Evolutionary conservation across 495 filamentous ascomycete species (phyloP).

Genomic region (Penicillium nucicola): DNA sequence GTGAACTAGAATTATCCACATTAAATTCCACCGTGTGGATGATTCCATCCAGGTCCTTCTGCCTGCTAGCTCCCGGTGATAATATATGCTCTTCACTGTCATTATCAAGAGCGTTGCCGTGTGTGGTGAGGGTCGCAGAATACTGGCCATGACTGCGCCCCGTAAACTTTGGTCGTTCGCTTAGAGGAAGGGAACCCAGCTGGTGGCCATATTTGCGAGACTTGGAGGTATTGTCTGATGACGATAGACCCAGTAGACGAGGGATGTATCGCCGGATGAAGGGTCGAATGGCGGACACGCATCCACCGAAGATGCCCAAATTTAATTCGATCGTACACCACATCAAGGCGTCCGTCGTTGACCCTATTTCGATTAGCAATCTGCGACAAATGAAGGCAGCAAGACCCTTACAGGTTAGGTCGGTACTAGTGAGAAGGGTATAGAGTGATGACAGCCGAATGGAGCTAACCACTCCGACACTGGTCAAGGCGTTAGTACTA

Average conservation of each 20-base stretch:
- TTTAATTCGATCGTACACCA: conserved; percentile 36
- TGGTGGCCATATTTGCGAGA: conserved; percentile 25
- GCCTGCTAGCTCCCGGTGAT: not conserved
- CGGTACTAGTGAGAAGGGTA: conserved; percentile 16
- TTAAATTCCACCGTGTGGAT: conserved; percentile 33
- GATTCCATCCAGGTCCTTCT: conserved; percentile 20
- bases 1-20: conserved; percentile 19
- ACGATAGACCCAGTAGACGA: conserved; percentile 29
- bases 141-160: conserved; percentile 10
- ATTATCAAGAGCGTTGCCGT: conserved; percentile 12
- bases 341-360: conserved; percentile 25
- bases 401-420: conserved; percentile 26
- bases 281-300: conserved; percentile 31
- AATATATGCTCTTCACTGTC: conserved; percentile 31
- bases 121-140: conserved; percentile 16
- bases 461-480: conserved; percentile 34
- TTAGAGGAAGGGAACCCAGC: conserved; percentile 22
- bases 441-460: conserved; percentile 28
- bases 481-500: conserved; percentile 6
- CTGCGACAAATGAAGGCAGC: not conserved
- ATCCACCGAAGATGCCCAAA: conserved; percentile 33
- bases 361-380: conserved; percentile 14
- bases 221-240: conserved; percentile 8
- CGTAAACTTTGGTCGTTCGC: conserved; percentile 19
- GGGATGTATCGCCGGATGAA: conserved; percentile 35